Conservation (phyloP, 305 asterid species). For the Petunia hybrid region DNA sequence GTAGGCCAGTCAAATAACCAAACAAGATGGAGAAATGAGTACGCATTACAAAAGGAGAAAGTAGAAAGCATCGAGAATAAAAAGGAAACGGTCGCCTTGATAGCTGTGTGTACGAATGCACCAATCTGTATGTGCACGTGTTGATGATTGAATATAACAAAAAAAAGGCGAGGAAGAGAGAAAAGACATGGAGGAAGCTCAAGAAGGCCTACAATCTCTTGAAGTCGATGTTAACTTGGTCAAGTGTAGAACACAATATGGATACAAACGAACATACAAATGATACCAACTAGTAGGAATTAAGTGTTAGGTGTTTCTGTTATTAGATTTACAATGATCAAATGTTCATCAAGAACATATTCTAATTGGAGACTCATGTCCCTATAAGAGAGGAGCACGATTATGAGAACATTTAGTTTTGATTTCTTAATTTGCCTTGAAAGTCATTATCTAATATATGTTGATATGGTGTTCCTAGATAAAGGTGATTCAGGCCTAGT, state of each 20-base stretch:
- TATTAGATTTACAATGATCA: not conserved
- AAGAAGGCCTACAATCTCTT: not conserved
- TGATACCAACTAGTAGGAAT: too few relatives aligned
- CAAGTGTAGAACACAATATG: not conserved
- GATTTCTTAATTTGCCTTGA: not conserved
- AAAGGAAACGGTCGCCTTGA: too few relatives aligned
- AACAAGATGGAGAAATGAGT: not conserved
- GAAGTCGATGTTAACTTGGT: not conserved
- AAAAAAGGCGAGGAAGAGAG: not conserved
- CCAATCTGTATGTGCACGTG: not conserved
- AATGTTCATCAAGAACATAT: not conserved
- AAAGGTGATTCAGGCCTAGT: not conserved
- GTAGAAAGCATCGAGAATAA: not conserved
- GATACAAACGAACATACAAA: not conserved
- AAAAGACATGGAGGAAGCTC: not conserved
- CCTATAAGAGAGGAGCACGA: not conserved
- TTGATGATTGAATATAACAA: not conserved
- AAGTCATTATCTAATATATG: not conserved
- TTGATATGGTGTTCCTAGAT: not conserved
- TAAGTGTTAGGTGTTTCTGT: not conserved
- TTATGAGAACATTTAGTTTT: not conserved
- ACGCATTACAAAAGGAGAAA: not conserved
- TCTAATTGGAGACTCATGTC: not conserved
- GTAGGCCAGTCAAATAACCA: not conserved
- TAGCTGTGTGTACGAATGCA: too few relatives aligned